phyloP scores from a whole-genome alignment of 139 green algal genomes.

The Coccomyxa sp. region DNA sequence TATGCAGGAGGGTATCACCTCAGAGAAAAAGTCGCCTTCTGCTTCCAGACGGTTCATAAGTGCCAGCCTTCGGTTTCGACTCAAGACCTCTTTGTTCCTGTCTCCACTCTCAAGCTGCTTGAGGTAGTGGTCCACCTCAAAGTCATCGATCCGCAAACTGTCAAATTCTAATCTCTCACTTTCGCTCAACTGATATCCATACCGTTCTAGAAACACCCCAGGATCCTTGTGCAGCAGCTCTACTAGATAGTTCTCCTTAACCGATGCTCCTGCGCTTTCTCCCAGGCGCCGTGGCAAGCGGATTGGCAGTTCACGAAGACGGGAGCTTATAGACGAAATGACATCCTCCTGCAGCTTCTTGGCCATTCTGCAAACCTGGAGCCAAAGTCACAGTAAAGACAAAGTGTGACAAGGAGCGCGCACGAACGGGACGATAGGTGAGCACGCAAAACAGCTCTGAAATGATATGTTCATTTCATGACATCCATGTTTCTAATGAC shows the following conservation, averaged over 20 bases:
- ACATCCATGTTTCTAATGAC: too few species aligned
- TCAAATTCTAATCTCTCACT: constrained; percentile 37
- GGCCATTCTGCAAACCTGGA: background rate
- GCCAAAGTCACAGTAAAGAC: too few species aligned
- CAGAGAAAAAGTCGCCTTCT: constrained; percentile 59
- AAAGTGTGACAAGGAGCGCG: background rate
- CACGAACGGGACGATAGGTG: too few species aligned
- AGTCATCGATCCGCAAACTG: constrained; percentile 24
- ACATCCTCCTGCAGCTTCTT: background rate
- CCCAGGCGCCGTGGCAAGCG: constrained; percentile 9
- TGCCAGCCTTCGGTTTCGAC: constrained; percentile 60
- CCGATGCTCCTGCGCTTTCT: background rate
- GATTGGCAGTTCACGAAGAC: constrained; percentile 1
- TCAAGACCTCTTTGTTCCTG: constrained; percentile 9
- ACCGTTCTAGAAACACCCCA: constrained; percentile 49
- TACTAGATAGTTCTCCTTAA: constrained; percentile 28
- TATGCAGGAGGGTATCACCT: constrained; percentile 2
- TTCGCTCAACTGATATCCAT: constrained; percentile 20
- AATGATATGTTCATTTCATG: too few species aligned
- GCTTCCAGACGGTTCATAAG: constrained; percentile 46
- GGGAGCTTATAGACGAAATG: background rate
- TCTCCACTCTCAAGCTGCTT: constrained; percentile 17
- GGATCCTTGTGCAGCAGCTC: constrained; percentile 39
- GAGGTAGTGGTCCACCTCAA: constrained; percentile 47
- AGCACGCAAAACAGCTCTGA: too few species aligned